Evolutionary conservation across 108 stramenopile species (phyloP), one percentile per base, ranked within the genome.

Genomic region (Fragilaria radians): DNA sequence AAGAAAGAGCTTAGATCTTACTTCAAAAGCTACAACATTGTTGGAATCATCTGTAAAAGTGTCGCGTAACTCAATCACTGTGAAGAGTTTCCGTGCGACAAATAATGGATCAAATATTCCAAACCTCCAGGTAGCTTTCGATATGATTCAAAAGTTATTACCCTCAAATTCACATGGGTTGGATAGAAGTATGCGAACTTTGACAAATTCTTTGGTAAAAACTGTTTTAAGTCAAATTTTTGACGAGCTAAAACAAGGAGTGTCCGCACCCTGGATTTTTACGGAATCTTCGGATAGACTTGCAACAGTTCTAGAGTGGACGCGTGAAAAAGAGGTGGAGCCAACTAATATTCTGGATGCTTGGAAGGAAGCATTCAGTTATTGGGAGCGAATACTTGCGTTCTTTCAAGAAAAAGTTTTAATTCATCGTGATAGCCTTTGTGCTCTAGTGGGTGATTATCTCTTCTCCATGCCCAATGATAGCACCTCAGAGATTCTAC

Each of bases 381-480:
- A 81, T 42, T 26, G 85, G 9, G 52, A 62, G 11, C 45, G 48
- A 19, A 59, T 82, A 14, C 61, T 87, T 7, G 54, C 42, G 22
- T 90, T 86, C 62, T 61, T 85, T 18, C 69, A 76, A 28, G 47
- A 69, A 9, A 66, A 77, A 28, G 69, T 80, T 1, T 62, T 90
- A 1, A 46, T 83, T 18, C 28, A 58, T 7, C 62, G 81, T 7
- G n/a, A 62, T 4, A 63, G 55, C 9, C 59, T 86, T 5, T 80
- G 79, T 23, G 33, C 57, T 4, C 29, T 76, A 24, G 69, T 85
- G 7, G 89, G 85, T 5, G 72, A 64, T 9, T 48, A 58, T 31
- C 52, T 85, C 9, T 85, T 85, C 32, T 83, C 83, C 19, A 66
- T 61, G 26, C 85, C 82, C 7, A 30, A 77, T 2, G 60, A 70